Evolutionary conservation across 345 rosid species (phyloP), one percentile per base, ranked within the genome.

Genomic region (Gossypium bickii): DNA sequence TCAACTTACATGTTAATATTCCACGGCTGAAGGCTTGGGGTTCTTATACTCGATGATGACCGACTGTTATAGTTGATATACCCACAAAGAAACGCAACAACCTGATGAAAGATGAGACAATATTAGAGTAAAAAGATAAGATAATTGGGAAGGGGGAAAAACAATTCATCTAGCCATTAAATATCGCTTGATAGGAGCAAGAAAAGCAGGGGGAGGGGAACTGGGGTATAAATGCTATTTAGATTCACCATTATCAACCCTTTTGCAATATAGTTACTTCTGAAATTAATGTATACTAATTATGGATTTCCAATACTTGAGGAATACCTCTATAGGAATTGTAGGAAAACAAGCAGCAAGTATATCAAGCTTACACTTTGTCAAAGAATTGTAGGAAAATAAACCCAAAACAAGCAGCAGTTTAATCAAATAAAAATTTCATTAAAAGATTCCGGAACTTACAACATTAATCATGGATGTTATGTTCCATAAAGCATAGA

Each of bases 401-500:
- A 4, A 34, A 34, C 41, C 41, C 41, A 34, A 5, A 48, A 45
- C 25, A 47, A 9, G 15, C 12, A 10, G 53, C 17, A 47, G 4
- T 25, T 43, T 65, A 45, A 29, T 62, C 52, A 47, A 67, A 8
- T 18, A 3, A 67, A 43, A 22, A 5, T 34, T 18, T 20, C 10
- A 66, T 44, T 12, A 44, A 18, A 38, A 8, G 24, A 12, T 12
- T 11, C 22, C 41, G 48, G 73, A 79, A 85, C 99, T 91, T 85
- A 95, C 99, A 71, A 95, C 93, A 74, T 95, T 95, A 58, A 91
- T 85, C 74, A 93, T 78, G 79, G 99, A 95, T 49, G 88, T 91
- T 72, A 93, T 59, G 62, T 93, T 95, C 99, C 99, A 95, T 82
- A 95, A 82, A 24, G 99, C 96, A 82, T 93, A 95, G 70, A 91